These are phyloP conservation scores for Pseudonitzschia multiseries DNA, from an alignment of 108 stramenopile species.

Conservation along the genomic window DNA sequence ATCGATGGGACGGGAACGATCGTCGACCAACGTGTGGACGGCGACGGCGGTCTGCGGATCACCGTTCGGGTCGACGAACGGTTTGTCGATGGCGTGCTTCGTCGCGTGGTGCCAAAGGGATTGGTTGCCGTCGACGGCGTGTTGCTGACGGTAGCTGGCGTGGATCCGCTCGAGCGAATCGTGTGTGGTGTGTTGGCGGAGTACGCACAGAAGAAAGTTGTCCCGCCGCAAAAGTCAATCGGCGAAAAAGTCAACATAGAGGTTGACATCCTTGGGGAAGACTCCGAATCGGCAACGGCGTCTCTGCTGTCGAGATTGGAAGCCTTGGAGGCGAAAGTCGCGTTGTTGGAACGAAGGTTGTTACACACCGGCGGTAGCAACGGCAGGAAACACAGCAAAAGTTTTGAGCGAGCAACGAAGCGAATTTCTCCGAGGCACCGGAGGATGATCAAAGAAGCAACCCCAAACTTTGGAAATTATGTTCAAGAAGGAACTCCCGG, in stretches of 20 bases:
- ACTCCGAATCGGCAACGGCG: conserved; percentile 73
- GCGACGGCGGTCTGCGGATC: conserved; percentile 82
- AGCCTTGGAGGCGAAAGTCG: conserved; percentile 72
- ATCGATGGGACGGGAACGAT: conserved; percentile 92
- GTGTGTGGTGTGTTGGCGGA: conserved; percentile 97
- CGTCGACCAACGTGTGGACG: conserved; percentile 70
- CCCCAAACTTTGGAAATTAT: not conserved
- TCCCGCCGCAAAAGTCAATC: conserved; percentile 67
- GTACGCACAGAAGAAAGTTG: conserved; percentile 94
- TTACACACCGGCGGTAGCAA: not conserved
- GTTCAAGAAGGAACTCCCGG: not conserved
- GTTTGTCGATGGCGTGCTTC: conserved; percentile 47
- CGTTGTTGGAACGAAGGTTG: conserved; percentile 57
- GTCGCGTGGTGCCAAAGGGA: conserved; percentile 96
- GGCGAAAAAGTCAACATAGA: conserved; percentile 89
- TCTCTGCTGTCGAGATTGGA: conserved; percentile 75
- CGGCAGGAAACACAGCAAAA: not conserved
- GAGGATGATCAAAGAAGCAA: not conserved
- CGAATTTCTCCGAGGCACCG: not conserved
- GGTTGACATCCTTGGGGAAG: conserved; percentile 95
- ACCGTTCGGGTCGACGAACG: conserved; percentile 63
- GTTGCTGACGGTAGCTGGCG: conserved; percentile 88
- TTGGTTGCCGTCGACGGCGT: conserved; percentile 98
- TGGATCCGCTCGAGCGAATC: conserved; percentile 56
- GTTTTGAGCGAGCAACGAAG: not conserved